These are phyloP conservation scores for Lichtheimia ornata DNA, from an alignment of 371 early-diverging fungal species.

Conservation along the genomic window DNA sequence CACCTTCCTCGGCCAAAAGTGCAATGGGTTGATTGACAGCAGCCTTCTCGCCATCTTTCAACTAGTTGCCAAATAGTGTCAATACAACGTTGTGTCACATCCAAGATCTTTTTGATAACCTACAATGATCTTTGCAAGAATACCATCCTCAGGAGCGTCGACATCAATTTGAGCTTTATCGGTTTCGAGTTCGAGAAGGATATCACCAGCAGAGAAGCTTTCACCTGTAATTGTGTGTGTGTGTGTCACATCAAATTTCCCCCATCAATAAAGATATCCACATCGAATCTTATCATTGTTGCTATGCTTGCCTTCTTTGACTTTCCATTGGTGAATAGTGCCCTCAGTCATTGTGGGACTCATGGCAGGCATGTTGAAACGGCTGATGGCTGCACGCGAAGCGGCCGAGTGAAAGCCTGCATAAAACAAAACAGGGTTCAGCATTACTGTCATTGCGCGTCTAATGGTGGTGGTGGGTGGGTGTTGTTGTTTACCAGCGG, in stretches of 20 bases:
- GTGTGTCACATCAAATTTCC: neutral
- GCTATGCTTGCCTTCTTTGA: slow-evolving; percentile 66
- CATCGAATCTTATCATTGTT: neutral
- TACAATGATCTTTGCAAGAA: slow-evolving; percentile 89
- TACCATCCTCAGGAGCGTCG: slow-evolving; percentile 93
- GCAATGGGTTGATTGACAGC: slow-evolving; percentile 76
- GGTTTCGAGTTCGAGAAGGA: slow-evolving; percentile 91
- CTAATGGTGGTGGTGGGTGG: no score
- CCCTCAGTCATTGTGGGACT: slow-evolving; percentile 98
- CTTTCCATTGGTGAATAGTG: slow-evolving; percentile 88
- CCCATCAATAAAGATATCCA: neutral
- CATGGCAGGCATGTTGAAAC: slow-evolving; percentile 91
- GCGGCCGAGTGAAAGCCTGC: slow-evolving; percentile 64
- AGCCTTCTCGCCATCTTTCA: slow-evolving; percentile 62
- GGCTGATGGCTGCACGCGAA: slow-evolving; percentile 55
- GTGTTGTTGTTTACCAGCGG: slow-evolving; percentile 3
- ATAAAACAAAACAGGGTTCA: neutral
- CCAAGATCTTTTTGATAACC: slow-evolving; percentile 13
- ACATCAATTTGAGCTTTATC: slow-evolving; percentile 98
- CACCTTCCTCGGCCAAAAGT: slow-evolving; percentile 88
- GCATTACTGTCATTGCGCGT: neutral
- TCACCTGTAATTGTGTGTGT: slow-evolving; percentile 75
- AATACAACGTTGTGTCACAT: slow-evolving; percentile 31
- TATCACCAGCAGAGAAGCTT: slow-evolving; percentile 82
- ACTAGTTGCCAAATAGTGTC: slow-evolving; percentile 25